phyloP scores from a whole-genome alignment of 768 basidiomycete genomes.

The Macrolepiota fuliginosa region DNA sequence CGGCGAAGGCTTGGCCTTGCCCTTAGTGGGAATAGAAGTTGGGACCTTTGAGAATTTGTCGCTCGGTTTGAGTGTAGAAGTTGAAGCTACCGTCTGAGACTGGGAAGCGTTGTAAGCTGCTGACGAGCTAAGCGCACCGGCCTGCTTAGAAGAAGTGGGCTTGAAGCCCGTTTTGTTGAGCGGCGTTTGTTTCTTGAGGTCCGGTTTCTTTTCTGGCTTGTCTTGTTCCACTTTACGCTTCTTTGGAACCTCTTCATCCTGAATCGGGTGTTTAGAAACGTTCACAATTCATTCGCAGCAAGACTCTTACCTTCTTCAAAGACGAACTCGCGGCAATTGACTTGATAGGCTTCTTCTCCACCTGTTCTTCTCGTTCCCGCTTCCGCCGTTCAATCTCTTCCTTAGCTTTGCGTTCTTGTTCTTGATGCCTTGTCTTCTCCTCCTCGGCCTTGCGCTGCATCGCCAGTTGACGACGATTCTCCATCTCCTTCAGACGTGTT shows the following conservation, averaged over 20 bases:
- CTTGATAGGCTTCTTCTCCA: slow-evolving; percentile 66
- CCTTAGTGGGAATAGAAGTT: slow-evolving; percentile 29
- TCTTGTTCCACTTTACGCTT: slow-evolving; percentile 58
- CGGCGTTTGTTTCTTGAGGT: slow-evolving; percentile 55
- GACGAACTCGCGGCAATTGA: slow-evolving; percentile 22
- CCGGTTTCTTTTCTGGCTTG: slow-evolving; percentile 12
- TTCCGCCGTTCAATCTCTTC: slow-evolving; percentile 78
- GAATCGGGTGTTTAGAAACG: slow-evolving; percentile 11
- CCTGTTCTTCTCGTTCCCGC: slow-evolving; percentile 76
- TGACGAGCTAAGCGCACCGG: slow-evolving; percentile 36
- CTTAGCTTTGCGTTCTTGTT: slow-evolving; percentile 70
- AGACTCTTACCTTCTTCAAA: slow-evolving; percentile 49
- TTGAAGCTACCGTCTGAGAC: slow-evolving; percentile 12
- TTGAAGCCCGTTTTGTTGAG: slow-evolving; percentile 49
- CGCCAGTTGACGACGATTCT: slow-evolving; percentile 70
- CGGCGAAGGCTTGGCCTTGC: slow-evolving; percentile 46
- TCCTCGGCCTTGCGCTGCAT: slow-evolving; percentile 77
- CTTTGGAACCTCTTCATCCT: slow-evolving; percentile 72
- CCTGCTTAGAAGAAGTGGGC: slow-evolving; percentile 47
- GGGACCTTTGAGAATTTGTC: slow-evolving; percentile 27
- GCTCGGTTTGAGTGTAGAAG: slow-evolving; percentile 32
- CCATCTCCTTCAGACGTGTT: slow-evolving; percentile 75
- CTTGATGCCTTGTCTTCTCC: slow-evolving; percentile 58
- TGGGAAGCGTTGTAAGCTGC: slow-evolving; percentile 34
- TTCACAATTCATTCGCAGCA: not conserved